These are phyloP conservation scores for Aquanectria penicillioides DNA, from an alignment of 2,329 filamentous ascomycete species.

Conservation along the genomic window DNA sequence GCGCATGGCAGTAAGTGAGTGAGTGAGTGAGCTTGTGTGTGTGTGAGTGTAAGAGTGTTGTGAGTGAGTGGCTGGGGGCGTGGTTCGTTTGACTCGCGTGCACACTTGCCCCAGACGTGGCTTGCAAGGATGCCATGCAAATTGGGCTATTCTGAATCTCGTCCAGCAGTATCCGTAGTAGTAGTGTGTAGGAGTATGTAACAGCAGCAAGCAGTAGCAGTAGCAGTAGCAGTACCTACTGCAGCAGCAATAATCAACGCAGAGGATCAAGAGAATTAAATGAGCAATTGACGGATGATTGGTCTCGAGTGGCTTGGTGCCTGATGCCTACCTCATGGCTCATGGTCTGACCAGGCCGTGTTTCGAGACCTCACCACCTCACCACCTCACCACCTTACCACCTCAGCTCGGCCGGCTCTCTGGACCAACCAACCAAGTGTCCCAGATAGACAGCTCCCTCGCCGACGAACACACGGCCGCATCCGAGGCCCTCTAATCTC, in stretches of 20 bases:
- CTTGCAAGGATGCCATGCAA: constrained; percentile 12
- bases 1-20: too few relatives aligned
- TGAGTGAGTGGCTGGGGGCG: background rate
- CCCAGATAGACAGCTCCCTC: background rate
- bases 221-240: too few relatives aligned
- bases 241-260: too few relatives aligned
- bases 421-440: background rate
- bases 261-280: too few relatives aligned
- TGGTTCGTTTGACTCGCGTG: constrained; percentile 23
- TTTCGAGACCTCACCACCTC: constrained; percentile 25
- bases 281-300: constrained; percentile 14
- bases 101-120: background rate
- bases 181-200: too few relatives aligned
- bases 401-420: too few relatives aligned
- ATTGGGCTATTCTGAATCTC: too few relatives aligned
- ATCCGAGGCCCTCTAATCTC: constrained; percentile 33
- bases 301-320: constrained; percentile 14
- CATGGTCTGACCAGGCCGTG: constrained; percentile 27
- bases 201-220: too few relatives aligned
- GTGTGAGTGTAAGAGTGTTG: constrained; percentile 1
- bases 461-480: constrained; percentile 25
- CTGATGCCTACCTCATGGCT: constrained; percentile 14
- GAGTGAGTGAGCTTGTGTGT: too few relatives aligned
- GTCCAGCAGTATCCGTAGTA: too few relatives aligned
- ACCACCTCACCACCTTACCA: too few relatives aligned